phyloP scores from a whole-genome alignment of 768 basidiomycete species.

The Leucocoprinus sp. region DNA sequence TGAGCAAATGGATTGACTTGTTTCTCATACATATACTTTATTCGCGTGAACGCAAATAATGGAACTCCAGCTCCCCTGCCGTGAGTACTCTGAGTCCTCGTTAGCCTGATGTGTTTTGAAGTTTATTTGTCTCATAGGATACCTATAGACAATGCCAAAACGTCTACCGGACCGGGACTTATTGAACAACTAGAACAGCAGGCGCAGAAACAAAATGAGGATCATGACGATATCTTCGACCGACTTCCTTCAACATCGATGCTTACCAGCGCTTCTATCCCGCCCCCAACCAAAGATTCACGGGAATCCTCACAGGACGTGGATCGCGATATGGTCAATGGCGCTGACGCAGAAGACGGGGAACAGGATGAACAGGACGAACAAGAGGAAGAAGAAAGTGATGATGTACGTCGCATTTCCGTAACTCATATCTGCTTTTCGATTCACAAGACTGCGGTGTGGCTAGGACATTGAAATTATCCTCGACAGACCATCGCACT shows the following conservation, averaged over 20 bases:
- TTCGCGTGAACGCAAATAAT: slow-evolving; percentile 34
- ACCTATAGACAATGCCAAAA: slow-evolving; percentile 32
- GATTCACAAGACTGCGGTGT: neutral
- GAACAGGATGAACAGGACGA: slow-evolving; percentile 27
- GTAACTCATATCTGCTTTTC: neutral
- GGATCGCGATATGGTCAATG: slow-evolving; percentile 23
- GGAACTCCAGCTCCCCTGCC: slow-evolving; percentile 44
- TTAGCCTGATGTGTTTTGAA: slow-evolving; percentile 13
- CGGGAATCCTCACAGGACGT: slow-evolving; percentile 26
- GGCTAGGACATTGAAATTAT: slow-evolving; percentile 83
- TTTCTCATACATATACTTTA: slow-evolving; percentile 22
- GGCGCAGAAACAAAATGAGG: slow-evolving; percentile 28
- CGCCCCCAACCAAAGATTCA: neutral
- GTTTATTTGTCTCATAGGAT: slow-evolving; percentile 19
- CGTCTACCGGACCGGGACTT: slow-evolving; percentile 44
- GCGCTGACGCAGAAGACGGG: slow-evolving; percentile 29
- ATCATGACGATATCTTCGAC: slow-evolving; percentile 18
- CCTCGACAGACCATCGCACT: slow-evolving; percentile 69
- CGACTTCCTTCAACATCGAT: neutral
- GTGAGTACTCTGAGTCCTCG: slow-evolving; percentile 40
- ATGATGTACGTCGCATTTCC: slow-evolving; percentile 28
- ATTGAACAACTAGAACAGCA: slow-evolving; percentile 44
- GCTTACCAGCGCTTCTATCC: neutral
- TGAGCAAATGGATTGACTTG: slow-evolving; percentile 13
- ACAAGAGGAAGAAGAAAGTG: slow-evolving; percentile 25